A percentile compares a stretch with the other conserved stretches of the same genome.
Evolutionary conservation across 192 early-diverging fungal species (phyloP).

Genomic region (Backusella psychrophila): DNA sequence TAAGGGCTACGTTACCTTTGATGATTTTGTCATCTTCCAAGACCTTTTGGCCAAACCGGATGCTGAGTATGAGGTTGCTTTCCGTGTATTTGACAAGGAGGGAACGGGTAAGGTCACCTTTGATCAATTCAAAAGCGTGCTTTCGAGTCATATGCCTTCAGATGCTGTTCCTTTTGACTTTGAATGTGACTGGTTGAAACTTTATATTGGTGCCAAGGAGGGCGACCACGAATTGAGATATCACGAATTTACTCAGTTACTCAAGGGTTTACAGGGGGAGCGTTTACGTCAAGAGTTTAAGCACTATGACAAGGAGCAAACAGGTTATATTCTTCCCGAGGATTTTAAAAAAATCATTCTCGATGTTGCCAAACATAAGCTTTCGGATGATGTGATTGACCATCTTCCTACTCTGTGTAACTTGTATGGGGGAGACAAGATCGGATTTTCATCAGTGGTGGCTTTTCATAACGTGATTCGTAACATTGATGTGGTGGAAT

Average conservation of each 20-base stretch:
- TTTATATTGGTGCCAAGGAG: conserved; percentile 58
- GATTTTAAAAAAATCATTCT: conserved; percentile 60
- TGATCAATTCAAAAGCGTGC: conserved; percentile 66
- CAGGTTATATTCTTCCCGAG: conserved; percentile 58
- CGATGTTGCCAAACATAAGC: conserved; percentile 62
- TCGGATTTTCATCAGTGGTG: conserved; percentile 63
- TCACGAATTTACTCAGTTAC: conserved; percentile 67
- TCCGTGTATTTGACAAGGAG: conserved; percentile 60
- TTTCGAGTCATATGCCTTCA: conserved; percentile 46
- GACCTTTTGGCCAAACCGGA: conserved; percentile 60
- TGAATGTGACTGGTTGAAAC: conserved; percentile 71
- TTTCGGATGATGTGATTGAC: conserved; percentile 61
- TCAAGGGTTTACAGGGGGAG: conserved; percentile 70
- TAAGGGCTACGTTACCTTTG: conserved; percentile 48
- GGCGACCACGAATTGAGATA: conserved; percentile 58
- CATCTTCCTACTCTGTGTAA: conserved; percentile 60
- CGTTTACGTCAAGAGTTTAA: conserved; percentile 71
- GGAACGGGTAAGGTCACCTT: conserved; percentile 61
- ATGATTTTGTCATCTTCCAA: conserved; percentile 66
- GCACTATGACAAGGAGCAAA: conserved; percentile 61
- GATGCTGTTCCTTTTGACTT: conserved; percentile 69
- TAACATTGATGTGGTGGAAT: conserved; percentile 69
- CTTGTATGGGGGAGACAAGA: conserved; percentile 52
- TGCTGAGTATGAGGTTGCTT: conserved; percentile 73
- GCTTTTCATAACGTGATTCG: conserved; percentile 61